Percentiles rank a stretch among this genome's conserved stretches.
Evolutionary conservation across 2,329 filamentous ascomycete genomes (phyloP).

Genomic region (Lomentospora prolificans): DNA sequence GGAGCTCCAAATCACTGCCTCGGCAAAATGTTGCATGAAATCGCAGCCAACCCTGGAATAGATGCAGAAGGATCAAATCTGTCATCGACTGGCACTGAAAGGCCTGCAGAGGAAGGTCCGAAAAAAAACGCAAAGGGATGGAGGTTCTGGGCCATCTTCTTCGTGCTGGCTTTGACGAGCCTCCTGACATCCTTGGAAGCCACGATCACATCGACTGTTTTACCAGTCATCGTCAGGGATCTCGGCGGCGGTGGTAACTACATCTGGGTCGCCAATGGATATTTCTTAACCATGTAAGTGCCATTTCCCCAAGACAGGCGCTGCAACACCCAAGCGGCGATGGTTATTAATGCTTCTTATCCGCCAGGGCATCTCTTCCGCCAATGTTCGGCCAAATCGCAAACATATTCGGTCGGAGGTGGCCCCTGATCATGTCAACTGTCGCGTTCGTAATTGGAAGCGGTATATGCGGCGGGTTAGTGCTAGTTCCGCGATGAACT

Average conservation of each 20-base stretch:
- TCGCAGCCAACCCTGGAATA: background rate
- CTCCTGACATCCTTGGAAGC: slow-evolving; percentile 12
- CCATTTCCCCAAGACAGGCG: background rate
- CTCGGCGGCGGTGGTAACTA: slow-evolving; percentile 14
- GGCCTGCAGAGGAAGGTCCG: background rate
- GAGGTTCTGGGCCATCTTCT: slow-evolving; percentile 12
- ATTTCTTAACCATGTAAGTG: slow-evolving; percentile 16
- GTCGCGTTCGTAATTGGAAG: slow-evolving; percentile 17
- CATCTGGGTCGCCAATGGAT: slow-evolving; percentile 19
- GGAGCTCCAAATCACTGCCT: background rate
- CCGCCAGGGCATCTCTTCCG: slow-evolving; percentile 14
- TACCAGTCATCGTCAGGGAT: slow-evolving; percentile 16
- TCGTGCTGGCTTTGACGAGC: slow-evolving; percentile 12
- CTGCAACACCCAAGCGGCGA: background rate
- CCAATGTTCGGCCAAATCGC: slow-evolving; percentile 17
- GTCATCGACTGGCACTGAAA: no score
- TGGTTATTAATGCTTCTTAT: background rate
- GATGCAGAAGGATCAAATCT: background rate
- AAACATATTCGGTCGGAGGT: slow-evolving; percentile 18
- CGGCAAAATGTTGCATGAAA: background rate
- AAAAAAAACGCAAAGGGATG: background rate
- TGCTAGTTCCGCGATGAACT: background rate
- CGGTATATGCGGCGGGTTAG: slow-evolving; percentile 12
- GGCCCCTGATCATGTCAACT: slow-evolving; percentile 11
- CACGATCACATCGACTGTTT: slow-evolving; percentile 17